Evolutionary conservation across 2,329 filamentous ascomycete genomes (phyloP).

Genomic region (Claviceps capensis): DNA sequence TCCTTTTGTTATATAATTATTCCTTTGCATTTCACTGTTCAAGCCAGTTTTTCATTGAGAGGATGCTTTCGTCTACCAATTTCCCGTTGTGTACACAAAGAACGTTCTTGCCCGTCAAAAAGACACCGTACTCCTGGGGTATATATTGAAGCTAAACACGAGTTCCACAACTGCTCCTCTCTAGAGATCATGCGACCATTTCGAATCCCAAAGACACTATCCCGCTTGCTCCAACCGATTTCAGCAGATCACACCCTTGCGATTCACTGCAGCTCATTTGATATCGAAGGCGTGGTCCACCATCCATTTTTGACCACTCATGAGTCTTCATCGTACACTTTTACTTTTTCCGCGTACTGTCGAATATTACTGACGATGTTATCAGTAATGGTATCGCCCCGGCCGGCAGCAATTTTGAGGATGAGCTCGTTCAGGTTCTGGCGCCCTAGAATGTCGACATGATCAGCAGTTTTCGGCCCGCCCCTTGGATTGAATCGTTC

Average conservation of each 20-base stretch:
- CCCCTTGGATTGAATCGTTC: constrained; percentile 78
- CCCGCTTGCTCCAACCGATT: background rate
- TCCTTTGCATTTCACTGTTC: background rate
- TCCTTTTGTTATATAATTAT: background rate
- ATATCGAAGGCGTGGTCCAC: background rate
- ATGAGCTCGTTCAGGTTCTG: constrained; percentile 85
- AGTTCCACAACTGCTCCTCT: background rate
- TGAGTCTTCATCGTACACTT: constrained; percentile 56
- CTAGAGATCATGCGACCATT: background rate
- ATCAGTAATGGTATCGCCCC: constrained; percentile 65
- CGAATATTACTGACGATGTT: constrained; percentile 68
- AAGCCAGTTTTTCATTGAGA: background rate
- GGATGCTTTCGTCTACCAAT: background rate
- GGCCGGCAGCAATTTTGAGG: constrained; percentile 71
- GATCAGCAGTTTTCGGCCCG: constrained; percentile 63
- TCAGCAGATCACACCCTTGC: background rate
- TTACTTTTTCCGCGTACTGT: constrained; percentile 71
- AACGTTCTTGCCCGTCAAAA: background rate
- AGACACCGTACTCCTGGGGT: background rate
- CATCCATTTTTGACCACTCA: background rate
- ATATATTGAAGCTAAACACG: background rate
- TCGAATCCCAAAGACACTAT: background rate
- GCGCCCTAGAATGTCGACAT: constrained; percentile 89
- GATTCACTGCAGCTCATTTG: background rate
- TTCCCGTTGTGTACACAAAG: background rate